These are phyloP conservation scores for Acanthamoeba sp. DNA, from an alignment of 208 protist genomes.

Conservation along the genomic window DNA sequence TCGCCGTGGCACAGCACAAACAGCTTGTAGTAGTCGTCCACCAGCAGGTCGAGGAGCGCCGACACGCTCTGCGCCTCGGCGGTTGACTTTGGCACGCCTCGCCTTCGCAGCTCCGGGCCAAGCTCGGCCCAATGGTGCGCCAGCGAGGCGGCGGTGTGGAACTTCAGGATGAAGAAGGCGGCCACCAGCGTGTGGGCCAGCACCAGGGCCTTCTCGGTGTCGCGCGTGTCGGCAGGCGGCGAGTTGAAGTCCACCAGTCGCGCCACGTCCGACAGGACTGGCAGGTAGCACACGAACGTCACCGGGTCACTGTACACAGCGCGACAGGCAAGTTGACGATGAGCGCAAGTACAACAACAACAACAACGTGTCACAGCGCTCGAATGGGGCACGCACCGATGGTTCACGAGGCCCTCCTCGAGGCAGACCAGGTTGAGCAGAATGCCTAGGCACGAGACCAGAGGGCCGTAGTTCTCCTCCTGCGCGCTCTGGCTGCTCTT, in stretches of 20 bases:
- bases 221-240: neutral
- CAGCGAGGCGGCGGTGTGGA: neutral
- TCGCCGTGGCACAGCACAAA: constrained; percentile 21
- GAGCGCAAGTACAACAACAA: neutral
- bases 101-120: neutral
- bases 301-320: neutral
- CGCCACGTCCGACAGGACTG: neutral
- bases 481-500: neutral
- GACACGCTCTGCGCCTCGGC: neutral
- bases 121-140: constrained; percentile 25
- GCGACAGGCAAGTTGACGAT: neutral
- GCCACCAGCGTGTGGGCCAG: constrained; percentile 36
- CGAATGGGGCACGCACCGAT: neutral
- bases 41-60: neutral
- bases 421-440: constrained; percentile 66
- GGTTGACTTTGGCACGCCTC: neutral
- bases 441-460: constrained; percentile 53
- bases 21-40: constrained; percentile 19
- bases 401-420: constrained; percentile 32
- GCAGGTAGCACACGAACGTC: constrained; percentile 22
- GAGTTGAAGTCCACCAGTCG: neutral
- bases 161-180: constrained; percentile 53
- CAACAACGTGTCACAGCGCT: neutral
- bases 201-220: constrained; percentile 57
- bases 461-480: constrained; percentile 26